Evolutionary conservation across 768 basidiomycete species (phyloP).

Genomic region (Ramaria sp.): DNA sequence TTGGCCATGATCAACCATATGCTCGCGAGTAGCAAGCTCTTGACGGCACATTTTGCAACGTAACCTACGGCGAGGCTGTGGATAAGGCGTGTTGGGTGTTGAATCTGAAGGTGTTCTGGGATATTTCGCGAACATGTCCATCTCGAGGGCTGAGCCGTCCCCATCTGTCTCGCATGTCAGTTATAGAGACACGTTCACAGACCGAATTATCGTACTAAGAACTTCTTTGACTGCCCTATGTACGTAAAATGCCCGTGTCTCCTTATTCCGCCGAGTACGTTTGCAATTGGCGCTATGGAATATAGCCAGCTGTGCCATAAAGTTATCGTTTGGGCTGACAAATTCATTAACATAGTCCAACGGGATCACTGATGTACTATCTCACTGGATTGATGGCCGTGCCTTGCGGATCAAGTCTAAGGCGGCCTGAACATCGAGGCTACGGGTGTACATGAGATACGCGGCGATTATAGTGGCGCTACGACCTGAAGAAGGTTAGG

Average conservation of each 20-base stretch:
- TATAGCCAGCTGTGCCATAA: slow-evolving; percentile 69
- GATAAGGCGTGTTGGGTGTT: slow-evolving; percentile 44
- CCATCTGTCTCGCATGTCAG: slow-evolving; percentile 41
- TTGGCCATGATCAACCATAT: slow-evolving; percentile 88
- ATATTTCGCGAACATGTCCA: slow-evolving; percentile 68
- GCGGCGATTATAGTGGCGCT: slow-evolving; percentile 82
- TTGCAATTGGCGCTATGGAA: slow-evolving; percentile 66
- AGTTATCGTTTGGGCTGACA: slow-evolving; percentile 75
- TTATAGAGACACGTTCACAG: not conserved
- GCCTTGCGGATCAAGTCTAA: slow-evolving; percentile 55
- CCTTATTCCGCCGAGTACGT: slow-evolving; percentile 56
- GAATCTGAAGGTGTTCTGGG: slow-evolving; percentile 59
- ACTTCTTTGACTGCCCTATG: slow-evolving; percentile 64
- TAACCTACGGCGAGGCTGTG: slow-evolving; percentile 52
- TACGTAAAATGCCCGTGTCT: slow-evolving; percentile 75
- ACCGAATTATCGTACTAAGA: slow-evolving; percentile 46
- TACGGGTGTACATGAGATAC: slow-evolving; percentile 72
- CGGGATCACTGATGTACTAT: not conserved
- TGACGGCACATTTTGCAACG: slow-evolving; percentile 89
- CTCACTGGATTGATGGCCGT: slow-evolving; percentile 66
- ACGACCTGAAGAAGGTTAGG: slow-evolving; percentile 40
- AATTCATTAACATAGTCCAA: not conserved
- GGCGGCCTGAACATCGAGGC: slow-evolving; percentile 48
- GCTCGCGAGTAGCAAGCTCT: slow-evolving; percentile 81
- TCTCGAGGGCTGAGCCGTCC: slow-evolving; percentile 52